A percentile compares a stretch with the other conserved stretches of the same genome.
phyloP scores from a whole-genome alignment of 306 rosid species.

The Ceratonia siliqua region DNA sequence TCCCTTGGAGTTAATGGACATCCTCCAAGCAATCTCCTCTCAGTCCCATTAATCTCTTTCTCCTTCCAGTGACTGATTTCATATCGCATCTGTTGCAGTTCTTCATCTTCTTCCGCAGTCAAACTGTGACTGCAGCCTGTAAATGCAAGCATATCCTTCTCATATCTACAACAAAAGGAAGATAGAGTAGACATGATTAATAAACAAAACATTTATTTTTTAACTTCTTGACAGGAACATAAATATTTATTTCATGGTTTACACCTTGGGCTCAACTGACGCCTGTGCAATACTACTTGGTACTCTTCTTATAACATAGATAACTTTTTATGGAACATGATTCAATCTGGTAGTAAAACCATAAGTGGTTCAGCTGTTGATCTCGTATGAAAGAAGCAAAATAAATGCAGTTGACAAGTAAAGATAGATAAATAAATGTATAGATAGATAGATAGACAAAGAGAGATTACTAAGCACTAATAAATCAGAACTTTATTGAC shows the following conservation, averaged over 20 bases:
- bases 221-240: constrained; percentile 2
- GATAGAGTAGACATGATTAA: constrained; percentile 5
- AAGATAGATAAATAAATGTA: not conserved
- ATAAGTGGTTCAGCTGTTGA: not conserved
- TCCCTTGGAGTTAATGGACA: constrained; percentile 96
- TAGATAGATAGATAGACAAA: not conserved
- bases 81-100: constrained; percentile 78
- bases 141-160: constrained; percentile 99
- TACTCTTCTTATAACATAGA: not conserved
- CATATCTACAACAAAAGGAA: constrained; percentile 60
- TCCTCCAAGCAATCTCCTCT: constrained; percentile 93
- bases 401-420: not conserved
- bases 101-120: constrained; percentile 81
- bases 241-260: not conserved
- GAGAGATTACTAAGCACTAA: not conserved
- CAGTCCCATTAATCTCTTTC: constrained; percentile 92
- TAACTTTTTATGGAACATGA: not conserved
- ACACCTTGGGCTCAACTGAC: not conserved
- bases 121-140: constrained; percentile 95
- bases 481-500: not conserved
- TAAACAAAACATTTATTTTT: constrained; percentile 7
- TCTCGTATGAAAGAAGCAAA: not conserved
- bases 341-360: constrained; percentile 3
- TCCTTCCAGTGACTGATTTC: constrained; percentile 99
- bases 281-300: not conserved